These are phyloP conservation scores for Panaeolus cyanescens DNA, from an alignment of 768 basidiomycete genomes.

Conservation along the genomic window DNA sequence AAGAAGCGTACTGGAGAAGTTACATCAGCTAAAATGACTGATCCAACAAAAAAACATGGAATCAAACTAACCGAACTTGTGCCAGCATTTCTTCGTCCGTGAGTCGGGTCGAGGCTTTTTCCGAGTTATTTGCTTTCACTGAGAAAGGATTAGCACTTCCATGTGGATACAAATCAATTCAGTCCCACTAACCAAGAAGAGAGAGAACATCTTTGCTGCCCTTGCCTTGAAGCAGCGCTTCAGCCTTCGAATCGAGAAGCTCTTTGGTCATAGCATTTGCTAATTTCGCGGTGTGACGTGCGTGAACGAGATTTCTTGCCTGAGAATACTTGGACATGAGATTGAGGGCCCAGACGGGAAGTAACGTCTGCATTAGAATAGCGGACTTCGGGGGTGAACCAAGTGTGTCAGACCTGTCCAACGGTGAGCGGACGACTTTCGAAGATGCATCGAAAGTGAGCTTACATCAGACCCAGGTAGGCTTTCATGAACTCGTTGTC, in stretches of 20 bases:
- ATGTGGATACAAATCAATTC: background rate
- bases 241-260: slow-evolving; percentile 48
- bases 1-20: slow-evolving; percentile 38
- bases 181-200: slow-evolving; percentile 44
- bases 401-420: slow-evolving; percentile 46
- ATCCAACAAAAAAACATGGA: background rate
- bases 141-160: background rate
- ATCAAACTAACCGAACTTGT: slow-evolving; percentile 51
- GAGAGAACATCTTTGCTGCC: slow-evolving; percentile 56
- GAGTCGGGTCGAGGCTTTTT: slow-evolving; percentile 42
- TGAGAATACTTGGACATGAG: slow-evolving; percentile 49
- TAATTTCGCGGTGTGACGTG: slow-evolving; percentile 43
- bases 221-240: slow-evolving; percentile 49
- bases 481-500: slow-evolving; percentile 57
- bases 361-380: slow-evolving; percentile 49
- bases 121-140: slow-evolving; percentile 59
- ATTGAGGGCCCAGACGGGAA: slow-evolving; percentile 48
- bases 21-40: background rate
- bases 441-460: background rate
- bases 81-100: slow-evolving; percentile 50
- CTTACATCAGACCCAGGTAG: slow-evolving; percentile 52
- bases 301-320: slow-evolving; percentile 45
- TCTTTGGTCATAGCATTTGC: slow-evolving; percentile 47
- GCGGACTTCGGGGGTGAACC: slow-evolving; percentile 46
- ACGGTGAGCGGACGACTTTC: slow-evolving; percentile 1